Evolutionary conservation across 768 basidiomycete species (phyloP).

Genomic region (Boletus rubropictus): DNA sequence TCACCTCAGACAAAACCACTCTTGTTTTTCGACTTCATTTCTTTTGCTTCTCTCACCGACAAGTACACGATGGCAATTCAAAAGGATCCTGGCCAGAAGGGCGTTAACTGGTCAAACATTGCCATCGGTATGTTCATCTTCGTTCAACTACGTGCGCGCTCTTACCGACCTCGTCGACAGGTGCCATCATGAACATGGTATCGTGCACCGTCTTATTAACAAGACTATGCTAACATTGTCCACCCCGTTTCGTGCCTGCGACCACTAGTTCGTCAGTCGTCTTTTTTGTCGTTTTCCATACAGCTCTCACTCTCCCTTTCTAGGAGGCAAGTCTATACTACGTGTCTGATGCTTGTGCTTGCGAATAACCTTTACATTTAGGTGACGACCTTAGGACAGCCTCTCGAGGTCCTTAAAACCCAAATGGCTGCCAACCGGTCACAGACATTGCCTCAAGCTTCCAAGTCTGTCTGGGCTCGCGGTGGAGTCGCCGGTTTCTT

Average conservation of each 20-base stretch:
- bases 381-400: conserved; percentile 98
- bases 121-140: conserved; percentile 67
- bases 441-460: conserved; percentile 85
- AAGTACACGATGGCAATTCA: no score
- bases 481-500: conserved; percentile 89
- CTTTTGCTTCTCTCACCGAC: no score
- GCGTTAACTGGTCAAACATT: conserved; percentile 91
- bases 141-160: conserved; percentile 16
- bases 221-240: conserved; percentile 7
- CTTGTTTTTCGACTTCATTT: no score
- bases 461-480: conserved; percentile 82
- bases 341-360: not conserved
- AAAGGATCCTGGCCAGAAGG: no score
- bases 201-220: conserved; percentile 32
- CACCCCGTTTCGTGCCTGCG: not conserved
- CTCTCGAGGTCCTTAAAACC: conserved; percentile 95
- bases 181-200: conserved; percentile 99
- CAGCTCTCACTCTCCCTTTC: conserved; percentile 15
- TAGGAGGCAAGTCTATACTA: conserved; percentile 61
- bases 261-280: conserved; percentile 42
- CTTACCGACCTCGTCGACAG: conserved; percentile 35
- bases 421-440: conserved; percentile 98
- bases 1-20: no score
- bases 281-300: not conserved
- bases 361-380: conserved; percentile 29